A percentile compares a stretch with the other conserved stretches of the same genome.
Conservation (phyloP, 2,329 filamentous ascomycete genomes). For the Alternaria dauci region DNA sequence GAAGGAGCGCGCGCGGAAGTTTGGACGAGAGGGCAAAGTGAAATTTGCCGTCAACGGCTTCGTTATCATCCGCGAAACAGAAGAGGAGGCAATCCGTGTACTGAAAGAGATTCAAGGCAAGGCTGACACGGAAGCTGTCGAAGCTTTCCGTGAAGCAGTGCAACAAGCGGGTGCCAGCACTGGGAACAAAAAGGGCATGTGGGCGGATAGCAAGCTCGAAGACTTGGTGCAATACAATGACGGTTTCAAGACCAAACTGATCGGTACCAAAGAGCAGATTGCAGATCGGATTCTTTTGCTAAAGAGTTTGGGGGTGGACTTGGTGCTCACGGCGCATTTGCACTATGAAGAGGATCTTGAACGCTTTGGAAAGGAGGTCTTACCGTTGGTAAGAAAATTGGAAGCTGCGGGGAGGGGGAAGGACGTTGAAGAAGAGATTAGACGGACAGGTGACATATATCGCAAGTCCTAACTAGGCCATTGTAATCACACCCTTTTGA, state of each 20-base stretch:
- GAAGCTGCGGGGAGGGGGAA: constrained; percentile 60
- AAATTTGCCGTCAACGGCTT: constrained; percentile 62
- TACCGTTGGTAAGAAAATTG: constrained; percentile 59
- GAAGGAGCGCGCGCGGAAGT: constrained; percentile 55
- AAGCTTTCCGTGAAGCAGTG: constrained; percentile 60
- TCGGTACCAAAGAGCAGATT: constrained; percentile 62
- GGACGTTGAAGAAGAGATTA: constrained; percentile 58
- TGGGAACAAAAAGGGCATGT: constrained; percentile 61
- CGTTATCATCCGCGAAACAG: constrained; percentile 60
- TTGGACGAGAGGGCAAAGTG: constrained; percentile 56
- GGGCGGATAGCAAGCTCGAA: constrained; percentile 61
- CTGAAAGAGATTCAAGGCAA: constrained; percentile 63
- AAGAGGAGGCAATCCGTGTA: constrained; percentile 60
- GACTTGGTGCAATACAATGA: constrained; percentile 65
- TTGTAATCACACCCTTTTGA: too few relatives aligned
- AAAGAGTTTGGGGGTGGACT: constrained; percentile 56
- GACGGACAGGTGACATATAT: constrained; percentile 60
- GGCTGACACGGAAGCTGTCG: constrained; percentile 60
- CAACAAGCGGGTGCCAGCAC: constrained; percentile 61
- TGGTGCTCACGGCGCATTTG: constrained; percentile 59
- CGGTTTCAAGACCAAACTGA: constrained; percentile 64
- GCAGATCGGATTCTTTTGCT: constrained; percentile 54
- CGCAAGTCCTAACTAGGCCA: neutral
- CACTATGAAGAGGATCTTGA: constrained; percentile 64
- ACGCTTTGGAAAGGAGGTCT: constrained; percentile 57